Evolutionary conservation across 257 asterid genomes (phyloP), one percentile per base, ranked within the genome.

Genomic region (Ligustrum vulgare): DNA sequence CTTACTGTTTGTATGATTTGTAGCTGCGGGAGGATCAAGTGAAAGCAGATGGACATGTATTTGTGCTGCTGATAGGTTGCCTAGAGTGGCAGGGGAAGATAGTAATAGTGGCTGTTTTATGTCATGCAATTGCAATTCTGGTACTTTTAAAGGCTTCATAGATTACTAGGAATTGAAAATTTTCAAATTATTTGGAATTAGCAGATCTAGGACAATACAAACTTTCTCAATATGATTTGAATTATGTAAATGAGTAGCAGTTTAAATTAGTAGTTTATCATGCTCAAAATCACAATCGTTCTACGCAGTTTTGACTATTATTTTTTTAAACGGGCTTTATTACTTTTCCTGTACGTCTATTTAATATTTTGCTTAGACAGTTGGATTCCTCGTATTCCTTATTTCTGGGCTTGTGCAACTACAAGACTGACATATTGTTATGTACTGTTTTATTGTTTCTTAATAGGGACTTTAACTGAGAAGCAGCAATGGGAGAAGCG

Each of bases 81-180:
- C 99, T 60, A 81, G 69, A 84, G 84, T 93, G 76, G 83, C 78
- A 15, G 69, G 86, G 56, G 87, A 79, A 79, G 80, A 75, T 72
- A 83, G 84, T 64, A 75, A 75, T 70, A 82, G 83, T 73, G 75
- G 85, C 84, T 95, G 98, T 86, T 95, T 91, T 80, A 75, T 88
- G 6, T 80, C 91, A 5, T 95, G 99, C 89, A 80, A 85, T 70
- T 95, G 99, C 73, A 77, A 80, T 32, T 87, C 94, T 8, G 99
- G 99, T 94, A 91, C 67, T 13, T 76, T 72, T 47, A 20, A 16
- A 72, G 58, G 8, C 77, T 70, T 69, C 71, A 45, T 62, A 35
- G 65, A 43, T 54, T 76, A 31, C n/a, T 68, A 20, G 16, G 45
- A 20, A 60, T 39, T 54, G 41, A 39, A 72, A 69, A 18, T 67